A percentile compares a stretch with the other conserved stretches of the same genome.
Conservation (phyloP, 2,329 filamentous ascomycete species). For the Fusarium avenaceum region DNA sequence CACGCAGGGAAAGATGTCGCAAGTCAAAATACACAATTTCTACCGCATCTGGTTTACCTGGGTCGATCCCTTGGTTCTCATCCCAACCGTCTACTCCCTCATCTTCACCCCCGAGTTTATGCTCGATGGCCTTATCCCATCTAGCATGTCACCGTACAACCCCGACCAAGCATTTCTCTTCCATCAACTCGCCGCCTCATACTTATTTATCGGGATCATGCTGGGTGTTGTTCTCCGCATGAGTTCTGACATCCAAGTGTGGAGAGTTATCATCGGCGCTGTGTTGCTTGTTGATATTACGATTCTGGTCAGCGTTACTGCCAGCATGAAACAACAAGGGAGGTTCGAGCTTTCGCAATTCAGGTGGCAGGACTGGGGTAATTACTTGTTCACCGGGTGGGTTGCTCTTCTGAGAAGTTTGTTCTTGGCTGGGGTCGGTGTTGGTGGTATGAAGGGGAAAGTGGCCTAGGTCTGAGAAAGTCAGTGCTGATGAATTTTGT, state of each 20-base stretch:
- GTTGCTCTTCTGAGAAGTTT: constrained; percentile 31
- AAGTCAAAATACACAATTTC: constrained; percentile 18
- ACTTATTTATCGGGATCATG: constrained; percentile 34
- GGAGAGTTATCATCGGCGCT: constrained; percentile 33
- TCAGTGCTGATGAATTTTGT: background rate
- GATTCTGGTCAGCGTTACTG: constrained; percentile 32
- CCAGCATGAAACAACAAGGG: constrained; percentile 38
- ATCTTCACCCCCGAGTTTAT: constrained; percentile 37
- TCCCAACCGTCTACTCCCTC: constrained; percentile 32
- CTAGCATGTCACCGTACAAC: constrained; percentile 27
- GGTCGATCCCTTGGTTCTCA: constrained; percentile 34
- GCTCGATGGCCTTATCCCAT: constrained; percentile 38
- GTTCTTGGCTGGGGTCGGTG: constrained; percentile 42
- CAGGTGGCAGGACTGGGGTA: constrained; percentile 42
- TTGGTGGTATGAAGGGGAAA: constrained; percentile 19
- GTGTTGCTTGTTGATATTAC: constrained; percentile 42
- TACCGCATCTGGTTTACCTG: constrained; percentile 47
- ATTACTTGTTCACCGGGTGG: constrained; percentile 28
- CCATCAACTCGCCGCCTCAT: constrained; percentile 42
- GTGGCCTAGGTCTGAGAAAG: background rate
- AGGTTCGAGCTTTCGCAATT: constrained; percentile 14
- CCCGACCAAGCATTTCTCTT: constrained; percentile 44
- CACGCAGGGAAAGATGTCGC: constrained; percentile 11
- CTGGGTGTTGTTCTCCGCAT: constrained; percentile 24
- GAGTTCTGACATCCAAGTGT: constrained; percentile 40